Evolutionary conservation across 805 yeast species (phyloP).

Genomic region (Lipomyces mesembrius): DNA sequence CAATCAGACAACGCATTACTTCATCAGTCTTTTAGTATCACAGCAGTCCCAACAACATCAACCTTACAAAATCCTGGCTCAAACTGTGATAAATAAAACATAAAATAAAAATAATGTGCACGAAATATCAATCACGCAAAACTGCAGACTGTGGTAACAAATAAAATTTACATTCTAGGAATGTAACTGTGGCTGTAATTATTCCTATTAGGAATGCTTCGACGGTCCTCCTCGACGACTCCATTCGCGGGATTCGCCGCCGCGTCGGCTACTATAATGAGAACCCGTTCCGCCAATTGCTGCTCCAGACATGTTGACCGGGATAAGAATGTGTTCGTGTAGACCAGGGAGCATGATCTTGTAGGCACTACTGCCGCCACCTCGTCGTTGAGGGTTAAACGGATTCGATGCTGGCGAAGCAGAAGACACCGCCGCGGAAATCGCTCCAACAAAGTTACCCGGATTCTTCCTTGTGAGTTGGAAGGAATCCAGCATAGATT

Average conservation of each 20-base stretch:
- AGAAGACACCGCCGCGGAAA: constrained; percentile 35
- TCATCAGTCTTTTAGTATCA: too few relatives aligned
- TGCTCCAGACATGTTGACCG: constrained; percentile 16
- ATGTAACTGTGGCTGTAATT: too few relatives aligned
- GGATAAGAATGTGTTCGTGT: constrained; percentile 28
- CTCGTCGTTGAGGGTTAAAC: constrained; percentile 31
- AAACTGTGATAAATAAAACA: too few relatives aligned
- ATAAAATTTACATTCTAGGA: too few relatives aligned
- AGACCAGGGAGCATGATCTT: constrained; percentile 34
- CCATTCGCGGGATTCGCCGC: neutral
- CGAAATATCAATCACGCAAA: too few relatives aligned
- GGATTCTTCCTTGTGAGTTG: constrained; percentile 21
- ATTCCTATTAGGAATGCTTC: too few relatives aligned
- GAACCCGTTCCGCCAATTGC: neutral
- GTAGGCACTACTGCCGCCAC: constrained; percentile 34
- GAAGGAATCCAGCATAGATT: constrained; percentile 12
- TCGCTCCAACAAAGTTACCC: constrained; percentile 25
- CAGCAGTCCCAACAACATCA: too few relatives aligned
- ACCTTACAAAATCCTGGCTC: too few relatives aligned
- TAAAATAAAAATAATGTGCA: too few relatives aligned
- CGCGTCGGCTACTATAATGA: neutral
- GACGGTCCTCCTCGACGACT: neutral
- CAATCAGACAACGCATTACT: too few relatives aligned
- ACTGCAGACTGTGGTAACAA: too few relatives aligned
- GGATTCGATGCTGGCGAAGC: constrained; percentile 37